phyloP scores from a whole-genome alignment of 1,139 yeast genomes.

The Blastobotrys persicus region DNA sequence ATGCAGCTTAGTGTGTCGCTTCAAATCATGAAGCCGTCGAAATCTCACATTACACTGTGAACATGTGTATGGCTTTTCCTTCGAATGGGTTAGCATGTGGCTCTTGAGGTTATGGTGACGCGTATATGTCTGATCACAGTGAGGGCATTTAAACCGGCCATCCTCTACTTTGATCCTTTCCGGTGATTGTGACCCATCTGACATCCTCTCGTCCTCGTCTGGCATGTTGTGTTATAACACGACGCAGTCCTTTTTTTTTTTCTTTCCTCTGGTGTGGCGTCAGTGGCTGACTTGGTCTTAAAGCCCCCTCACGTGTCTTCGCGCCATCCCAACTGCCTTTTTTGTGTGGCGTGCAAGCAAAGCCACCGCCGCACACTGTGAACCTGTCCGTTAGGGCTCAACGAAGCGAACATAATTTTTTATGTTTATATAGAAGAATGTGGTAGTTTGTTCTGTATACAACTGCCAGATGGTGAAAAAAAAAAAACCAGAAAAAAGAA shows the following conservation, averaged over 20 bases:
- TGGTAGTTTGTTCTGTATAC: neutral
- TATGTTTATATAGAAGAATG: no score
- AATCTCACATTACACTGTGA: conserved; percentile 61
- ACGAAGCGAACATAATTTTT: no score
- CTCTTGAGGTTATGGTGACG: conserved; percentile 73
- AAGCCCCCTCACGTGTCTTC: conserved; percentile 1
- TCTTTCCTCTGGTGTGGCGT: conserved; percentile 2
- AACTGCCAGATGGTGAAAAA: neutral
- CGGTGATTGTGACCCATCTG: neutral
- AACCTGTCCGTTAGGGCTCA: no score
- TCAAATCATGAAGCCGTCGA: conserved; percentile 71
- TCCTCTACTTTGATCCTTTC: neutral
- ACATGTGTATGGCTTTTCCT: conserved; percentile 66
- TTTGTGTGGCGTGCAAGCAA: conserved; percentile 1
- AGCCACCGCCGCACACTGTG: neutral
- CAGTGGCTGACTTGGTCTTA: conserved; percentile 3
- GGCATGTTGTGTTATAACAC: neutral
- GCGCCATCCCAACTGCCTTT: neutral
- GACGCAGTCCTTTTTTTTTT: neutral
- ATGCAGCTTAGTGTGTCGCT: conserved; percentile 71
- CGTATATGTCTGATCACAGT: conserved; percentile 60
- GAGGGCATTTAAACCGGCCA: conserved; percentile 42
- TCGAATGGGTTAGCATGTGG: conserved; percentile 67
- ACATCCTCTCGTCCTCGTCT: neutral
- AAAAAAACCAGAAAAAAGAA: no score